These are phyloP conservation scores for Penicillium subrubescens DNA, from an alignment of 495 filamentous ascomycete species.

Conservation along the genomic window DNA sequence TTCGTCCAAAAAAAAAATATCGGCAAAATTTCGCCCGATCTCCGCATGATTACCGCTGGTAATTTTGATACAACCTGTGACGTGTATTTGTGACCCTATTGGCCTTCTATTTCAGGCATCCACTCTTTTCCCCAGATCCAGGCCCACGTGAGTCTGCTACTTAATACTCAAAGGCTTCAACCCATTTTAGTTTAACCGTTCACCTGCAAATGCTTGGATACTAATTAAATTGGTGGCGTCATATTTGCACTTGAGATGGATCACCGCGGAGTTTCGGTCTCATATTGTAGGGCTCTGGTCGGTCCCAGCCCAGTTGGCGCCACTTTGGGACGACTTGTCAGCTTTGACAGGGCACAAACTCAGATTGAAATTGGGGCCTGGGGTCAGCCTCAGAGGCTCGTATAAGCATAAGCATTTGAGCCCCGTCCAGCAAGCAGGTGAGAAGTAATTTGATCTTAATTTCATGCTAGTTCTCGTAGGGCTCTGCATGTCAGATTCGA, in stretches of 20 bases:
- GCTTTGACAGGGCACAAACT: background rate
- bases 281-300: background rate
- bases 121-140: background rate
- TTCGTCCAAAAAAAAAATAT: slow-evolving; percentile 17
- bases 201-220: background rate
- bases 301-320: background rate
- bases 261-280: background rate
- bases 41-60: slow-evolving; percentile 9
- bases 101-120: background rate
- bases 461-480: background rate
- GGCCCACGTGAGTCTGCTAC: too few relatives aligned
- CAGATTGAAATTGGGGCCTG: background rate
- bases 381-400: background rate
- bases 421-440: background rate
- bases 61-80: slow-evolving; percentile 3
- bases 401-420: slow-evolving; percentile 3
- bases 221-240: background rate
- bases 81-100: background rate
- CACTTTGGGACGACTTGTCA: background rate
- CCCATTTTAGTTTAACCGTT: background rate
- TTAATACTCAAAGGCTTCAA: background rate
- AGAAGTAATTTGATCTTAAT: background rate
- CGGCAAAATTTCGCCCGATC: slow-evolving; percentile 15
- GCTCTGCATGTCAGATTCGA: slow-evolving; percentile 5
- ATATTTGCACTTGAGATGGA: background rate